Evolutionary conservation across 1,139 yeast species (phyloP).

Genomic region (Suhomyces bribrorum): DNA sequence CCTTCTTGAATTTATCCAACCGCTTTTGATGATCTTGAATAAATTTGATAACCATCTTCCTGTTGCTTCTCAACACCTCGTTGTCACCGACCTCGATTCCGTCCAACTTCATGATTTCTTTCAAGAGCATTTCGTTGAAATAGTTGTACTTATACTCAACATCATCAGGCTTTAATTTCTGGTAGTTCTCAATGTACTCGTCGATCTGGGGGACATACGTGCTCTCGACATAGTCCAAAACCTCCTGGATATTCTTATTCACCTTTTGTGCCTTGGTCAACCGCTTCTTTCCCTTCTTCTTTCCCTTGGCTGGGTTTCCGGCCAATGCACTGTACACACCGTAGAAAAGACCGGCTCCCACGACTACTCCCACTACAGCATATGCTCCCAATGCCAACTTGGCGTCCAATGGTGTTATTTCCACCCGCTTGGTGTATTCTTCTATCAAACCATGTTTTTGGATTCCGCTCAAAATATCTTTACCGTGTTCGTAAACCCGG

Average conservation of each 20-base stretch:
- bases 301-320: conserved; percentile 17
- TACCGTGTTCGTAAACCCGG: conserved; percentile 7
- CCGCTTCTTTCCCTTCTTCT: conserved; percentile 38
- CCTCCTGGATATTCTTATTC: conserved; percentile 41
- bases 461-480: conserved; percentile 5
- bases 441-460: conserved; percentile 8
- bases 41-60: conserved; percentile 60
- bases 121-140: conserved; percentile 66
- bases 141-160: conserved; percentile 55
- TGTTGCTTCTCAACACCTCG: conserved; percentile 52
- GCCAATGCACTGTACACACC: conserved; percentile 1
- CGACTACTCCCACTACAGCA: conserved; percentile 5
- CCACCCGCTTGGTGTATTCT: conserved; percentile 7
- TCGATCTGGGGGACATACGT: conserved; percentile 49
- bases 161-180: conserved; percentile 37
- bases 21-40: conserved; percentile 62
- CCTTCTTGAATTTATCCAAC: conserved; percentile 55
- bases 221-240: conserved; percentile 45
- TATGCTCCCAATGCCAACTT: conserved; percentile 10
- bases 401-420: conserved; percentile 9
- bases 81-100: conserved; percentile 57
- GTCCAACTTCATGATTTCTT: conserved; percentile 65
- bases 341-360: conserved; percentile 5
- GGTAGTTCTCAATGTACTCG: conserved; percentile 37
- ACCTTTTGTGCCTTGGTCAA: conserved; percentile 46